Percentiles rank a stretch among this genome's conserved stretches.
Conservation (phyloP, 208 protist species). For the Crithidia mellificae region DNA sequence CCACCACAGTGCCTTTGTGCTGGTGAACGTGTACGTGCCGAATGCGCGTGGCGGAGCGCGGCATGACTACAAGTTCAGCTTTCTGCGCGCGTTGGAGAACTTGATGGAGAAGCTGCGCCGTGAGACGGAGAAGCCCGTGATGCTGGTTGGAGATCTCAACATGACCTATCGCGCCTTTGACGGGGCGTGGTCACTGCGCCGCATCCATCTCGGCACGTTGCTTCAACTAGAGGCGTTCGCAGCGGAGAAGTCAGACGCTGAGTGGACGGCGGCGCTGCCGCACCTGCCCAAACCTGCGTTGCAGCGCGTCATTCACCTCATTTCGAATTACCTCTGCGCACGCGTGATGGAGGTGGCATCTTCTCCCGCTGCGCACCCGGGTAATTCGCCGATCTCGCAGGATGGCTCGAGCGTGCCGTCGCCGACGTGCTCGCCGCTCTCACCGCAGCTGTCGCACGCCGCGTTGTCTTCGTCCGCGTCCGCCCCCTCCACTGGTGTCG, state of each 20-base stretch:
- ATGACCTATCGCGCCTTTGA: slow-evolving; percentile 80
- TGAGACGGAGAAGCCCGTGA: slow-evolving; percentile 62
- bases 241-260: slow-evolving; percentile 20
- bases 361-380: too few relatives aligned
- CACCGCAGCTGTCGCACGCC: background rate
- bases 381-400: background rate
- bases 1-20: slow-evolving; percentile 70
- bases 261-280: slow-evolving; percentile 37
- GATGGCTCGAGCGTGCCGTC: background rate
- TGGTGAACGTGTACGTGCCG: slow-evolving; percentile 90
- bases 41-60: slow-evolving; percentile 72
- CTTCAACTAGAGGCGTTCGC: slow-evolving; percentile 29
- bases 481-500: slow-evolving; percentile 22
- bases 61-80: slow-evolving; percentile 59
- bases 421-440: slow-evolving; percentile 5
- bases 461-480: too few relatives aligned
- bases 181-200: slow-evolving; percentile 68
- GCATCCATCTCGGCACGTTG: slow-evolving; percentile 53
- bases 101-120: slow-evolving; percentile 45
- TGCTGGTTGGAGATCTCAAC: slow-evolving; percentile 86
- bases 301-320: slow-evolving; percentile 37
- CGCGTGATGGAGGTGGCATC: slow-evolving; percentile 19
- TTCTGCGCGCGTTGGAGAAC: slow-evolving; percentile 47
- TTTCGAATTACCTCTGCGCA: slow-evolving; percentile 43
- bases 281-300: slow-evolving; percentile 38